phyloP scores from a whole-genome alignment of 2,329 filamentous ascomycete species.

The Ambrosiella cleistominuta region DNA sequence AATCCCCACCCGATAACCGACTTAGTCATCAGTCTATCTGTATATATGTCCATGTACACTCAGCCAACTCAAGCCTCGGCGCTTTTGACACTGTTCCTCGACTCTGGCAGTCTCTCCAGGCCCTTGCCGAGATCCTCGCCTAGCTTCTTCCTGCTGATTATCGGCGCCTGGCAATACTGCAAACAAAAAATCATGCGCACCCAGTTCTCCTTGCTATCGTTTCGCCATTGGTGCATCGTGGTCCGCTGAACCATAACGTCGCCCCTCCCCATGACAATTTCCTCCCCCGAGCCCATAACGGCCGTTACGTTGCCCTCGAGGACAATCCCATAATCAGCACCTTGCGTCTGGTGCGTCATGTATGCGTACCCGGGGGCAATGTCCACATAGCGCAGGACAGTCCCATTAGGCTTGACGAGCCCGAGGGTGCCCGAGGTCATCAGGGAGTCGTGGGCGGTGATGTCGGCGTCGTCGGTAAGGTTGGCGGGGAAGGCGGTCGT shows the following conservation, averaged over 20 bases:
- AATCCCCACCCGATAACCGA: background rate
- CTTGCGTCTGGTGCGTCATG: constrained; percentile 34
- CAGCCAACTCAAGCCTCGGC: background rate
- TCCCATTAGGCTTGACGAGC: constrained; percentile 21
- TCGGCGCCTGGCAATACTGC: constrained; percentile 19
- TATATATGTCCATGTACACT: background rate
- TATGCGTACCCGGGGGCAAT: constrained; percentile 24
- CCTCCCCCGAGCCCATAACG: constrained; percentile 33
- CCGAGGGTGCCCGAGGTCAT: constrained; percentile 18
- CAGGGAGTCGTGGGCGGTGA: constrained; percentile 21
- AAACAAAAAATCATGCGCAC: constrained; percentile 28
- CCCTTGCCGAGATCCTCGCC: constrained; percentile 10
- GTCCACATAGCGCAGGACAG: constrained; percentile 30
- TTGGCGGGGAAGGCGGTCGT: constrained; percentile 25
- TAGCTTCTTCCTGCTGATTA: constrained; percentile 6
- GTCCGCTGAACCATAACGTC: constrained; percentile 39
- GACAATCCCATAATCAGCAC: constrained; percentile 36
- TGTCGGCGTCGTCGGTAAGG: constrained; percentile 25
- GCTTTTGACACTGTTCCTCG: constrained; percentile 1
- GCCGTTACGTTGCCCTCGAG: constrained; percentile 36
- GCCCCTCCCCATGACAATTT: constrained; percentile 27
- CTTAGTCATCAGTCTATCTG: too few relatives aligned
- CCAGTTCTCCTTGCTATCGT: constrained; percentile 29
- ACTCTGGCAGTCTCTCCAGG: constrained; percentile 1
- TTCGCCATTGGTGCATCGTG: constrained; percentile 37